Percentiles rank a stretch among this genome's conserved stretches.
Conservation (phyloP, 2,329 filamentous ascomycete species). For the Cladosporium sphaerospermum region DNA sequence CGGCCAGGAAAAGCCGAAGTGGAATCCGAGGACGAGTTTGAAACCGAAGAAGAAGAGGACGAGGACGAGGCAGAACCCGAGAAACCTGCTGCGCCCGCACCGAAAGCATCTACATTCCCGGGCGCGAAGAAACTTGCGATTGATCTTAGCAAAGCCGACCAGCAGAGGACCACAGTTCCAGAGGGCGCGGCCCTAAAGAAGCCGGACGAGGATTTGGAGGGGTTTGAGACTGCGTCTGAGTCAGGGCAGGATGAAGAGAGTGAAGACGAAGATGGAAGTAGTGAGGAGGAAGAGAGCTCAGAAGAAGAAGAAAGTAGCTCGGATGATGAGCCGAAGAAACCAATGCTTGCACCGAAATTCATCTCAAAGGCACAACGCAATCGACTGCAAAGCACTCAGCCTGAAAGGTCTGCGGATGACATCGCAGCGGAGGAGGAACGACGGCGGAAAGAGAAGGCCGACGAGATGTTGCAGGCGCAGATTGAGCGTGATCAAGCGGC, state of each 20-base stretch:
- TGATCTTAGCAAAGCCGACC: constrained; percentile 38
- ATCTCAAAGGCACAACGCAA: constrained; percentile 56
- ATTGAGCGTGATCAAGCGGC: constrained; percentile 75
- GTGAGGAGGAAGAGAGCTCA: constrained; percentile 34
- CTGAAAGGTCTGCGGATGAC: constrained; percentile 32
- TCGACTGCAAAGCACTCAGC: constrained; percentile 32
- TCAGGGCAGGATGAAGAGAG: constrained; percentile 34
- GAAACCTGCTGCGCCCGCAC: constrained; percentile 25
- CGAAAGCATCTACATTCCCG: constrained; percentile 43
- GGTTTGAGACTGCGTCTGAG: constrained; percentile 53
- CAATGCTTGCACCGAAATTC: constrained; percentile 60
- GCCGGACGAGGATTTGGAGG: constrained; percentile 38
- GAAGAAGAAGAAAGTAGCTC: constrained; percentile 55
- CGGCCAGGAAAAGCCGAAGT: constrained; percentile 72
- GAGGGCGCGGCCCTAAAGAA: constrained; percentile 25
- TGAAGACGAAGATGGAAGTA: constrained; percentile 31
- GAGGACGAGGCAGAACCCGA: constrained; percentile 37
- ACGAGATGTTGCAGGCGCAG: constrained; percentile 81
- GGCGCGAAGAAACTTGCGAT: constrained; percentile 36
- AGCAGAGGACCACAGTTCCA: constrained; percentile 16
- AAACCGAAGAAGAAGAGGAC: constrained; percentile 46
- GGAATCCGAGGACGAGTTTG: constrained; percentile 39
- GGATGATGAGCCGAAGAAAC: constrained; percentile 53
- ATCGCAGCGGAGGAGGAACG: constrained; percentile 45
- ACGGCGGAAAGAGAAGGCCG: constrained; percentile 62